phyloP scores from a whole-genome alignment of 73 alveolate species.

The Paramecium pentaurelia region DNA sequence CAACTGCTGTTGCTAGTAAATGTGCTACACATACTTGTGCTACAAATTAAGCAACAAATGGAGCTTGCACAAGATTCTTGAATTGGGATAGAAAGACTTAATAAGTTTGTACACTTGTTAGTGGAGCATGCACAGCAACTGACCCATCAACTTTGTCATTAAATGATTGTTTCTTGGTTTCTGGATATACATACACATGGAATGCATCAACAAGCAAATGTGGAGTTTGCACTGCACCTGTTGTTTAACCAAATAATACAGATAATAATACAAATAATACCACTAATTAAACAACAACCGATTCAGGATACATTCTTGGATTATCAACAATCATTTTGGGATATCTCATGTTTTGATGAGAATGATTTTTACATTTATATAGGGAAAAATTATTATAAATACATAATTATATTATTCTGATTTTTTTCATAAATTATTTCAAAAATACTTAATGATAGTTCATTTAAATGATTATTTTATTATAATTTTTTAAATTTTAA shows the following conservation, averaged over 20 bases:
- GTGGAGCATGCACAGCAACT: not conserved
- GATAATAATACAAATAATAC: not conserved
- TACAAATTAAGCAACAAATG: too few species aligned
- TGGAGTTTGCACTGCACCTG: not conserved
- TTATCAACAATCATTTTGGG: not conserved
- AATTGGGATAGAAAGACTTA: not conserved
- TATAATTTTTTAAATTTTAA: too few species aligned
- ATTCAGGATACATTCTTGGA: not conserved
- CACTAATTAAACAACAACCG: not conserved
- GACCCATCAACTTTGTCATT: not conserved
- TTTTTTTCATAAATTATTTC: too few species aligned
- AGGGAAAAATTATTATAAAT: not conserved
- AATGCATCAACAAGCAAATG: slow-evolving; percentile 1
- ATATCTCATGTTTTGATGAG: not conserved
- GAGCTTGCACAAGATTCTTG: too few species aligned
- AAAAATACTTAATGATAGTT: too few species aligned
- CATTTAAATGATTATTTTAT: too few species aligned
- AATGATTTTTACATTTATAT: not conserved
- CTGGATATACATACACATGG: slow-evolving; percentile 13
- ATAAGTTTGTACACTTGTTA: not conserved
- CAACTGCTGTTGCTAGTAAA: not conserved
- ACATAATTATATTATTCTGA: not conserved
- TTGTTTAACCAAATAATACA: not conserved
- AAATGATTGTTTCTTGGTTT: not conserved
- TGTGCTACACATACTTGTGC: not conserved